Evolutionary conservation across 306 rosid species (phyloP), one percentile per base, ranked within the genome.

Genomic region (Vigna nakashimae): DNA sequence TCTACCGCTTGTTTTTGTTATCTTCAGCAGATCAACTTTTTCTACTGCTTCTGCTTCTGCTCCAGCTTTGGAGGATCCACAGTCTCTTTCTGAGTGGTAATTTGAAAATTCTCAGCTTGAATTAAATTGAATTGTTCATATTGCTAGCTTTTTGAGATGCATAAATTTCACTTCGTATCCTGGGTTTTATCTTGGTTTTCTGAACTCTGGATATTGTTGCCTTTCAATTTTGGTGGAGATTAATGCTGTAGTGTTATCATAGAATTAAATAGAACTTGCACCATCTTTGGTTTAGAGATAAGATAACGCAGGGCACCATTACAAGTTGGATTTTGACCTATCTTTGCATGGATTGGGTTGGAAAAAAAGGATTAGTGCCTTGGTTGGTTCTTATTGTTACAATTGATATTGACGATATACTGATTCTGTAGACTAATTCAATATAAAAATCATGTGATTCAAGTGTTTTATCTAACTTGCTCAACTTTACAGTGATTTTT

Each of bases 1-100:
- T 46, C 60, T 60, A 6, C 59, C n/a, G 83, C 59, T 80, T 79
- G 22, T 59, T 20, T 49, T 65, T 67, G 7, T 17, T 51, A 49
- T 48, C 59, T 28, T 67, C 57, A 6, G 75, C 63, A 77, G 89
- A 84, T 91, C 94, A 40, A 80, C 65, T 64, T 69, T 53, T 69
- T 77, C 74, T 64, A 80, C 78, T 77, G 79, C 74, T 64, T 82
- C 78, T 77, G 28, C 46, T 69, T 78, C 86, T 76, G 50, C 65
- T 62, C 78, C 80, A n/a, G 79, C 80, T 65, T 46, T 73, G 79
- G 71, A 82, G 67, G 67, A 58, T 65, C 68, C 43, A 52, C 56
- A 46, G 52, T 64, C 14, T 66, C 62, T 55, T 38, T 51, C 20
- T 69, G 28, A 70, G 75, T 30, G 88, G 91, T 79, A 82, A 83